A percentile compares a stretch with the other conserved stretches of the same genome.
Evolutionary conservation across 1,284 basidiomycete genomes (phyloP).

Genomic region (Veloboletus limbatus): DNA sequence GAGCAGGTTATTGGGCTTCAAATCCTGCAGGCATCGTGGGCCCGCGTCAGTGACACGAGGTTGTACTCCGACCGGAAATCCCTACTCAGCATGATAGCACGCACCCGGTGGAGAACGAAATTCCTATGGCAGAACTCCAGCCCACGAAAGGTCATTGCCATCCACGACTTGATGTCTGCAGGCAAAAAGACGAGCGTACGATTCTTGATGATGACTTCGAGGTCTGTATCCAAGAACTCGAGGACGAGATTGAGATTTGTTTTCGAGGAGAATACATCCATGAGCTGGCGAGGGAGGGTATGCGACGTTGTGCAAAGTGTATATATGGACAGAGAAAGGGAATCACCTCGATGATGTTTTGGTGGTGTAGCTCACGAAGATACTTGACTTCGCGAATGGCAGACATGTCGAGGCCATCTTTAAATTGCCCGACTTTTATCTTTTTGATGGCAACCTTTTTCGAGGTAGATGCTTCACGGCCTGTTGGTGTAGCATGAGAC

Average conservation of each 20-base stretch:
- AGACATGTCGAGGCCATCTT: conserved; percentile 98
- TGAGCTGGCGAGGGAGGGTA: conserved; percentile 59
- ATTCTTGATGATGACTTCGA: conserved; percentile 97
- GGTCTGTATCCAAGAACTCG: conserved; percentile 96
- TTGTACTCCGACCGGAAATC: neutral
- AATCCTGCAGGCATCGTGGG: conserved; percentile 62
- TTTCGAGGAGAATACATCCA: conserved; percentile 97
- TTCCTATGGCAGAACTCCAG: conserved; percentile 97
- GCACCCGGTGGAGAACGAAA: conserved; percentile 89
- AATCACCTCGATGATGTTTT: conserved; percentile 90
- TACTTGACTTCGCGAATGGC: conserved; percentile 99
- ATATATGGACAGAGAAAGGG: too few relatives aligned
- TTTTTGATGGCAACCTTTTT: conserved; percentile 96
- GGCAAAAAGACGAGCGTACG: conserved; percentile 87
- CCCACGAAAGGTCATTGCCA: conserved; percentile 96
- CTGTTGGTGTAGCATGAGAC: conserved; percentile 37
- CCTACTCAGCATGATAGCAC: conserved; percentile 18
- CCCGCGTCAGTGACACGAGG: conserved; percentile 9
- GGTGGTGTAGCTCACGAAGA: conserved; percentile 89
- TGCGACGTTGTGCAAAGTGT: neutral
- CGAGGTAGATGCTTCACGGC: conserved; percentile 66
- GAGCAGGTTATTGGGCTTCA: conserved; percentile 98
- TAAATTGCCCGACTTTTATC: conserved; percentile 95
- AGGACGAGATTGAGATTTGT: conserved; percentile 96
- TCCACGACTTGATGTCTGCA: conserved; percentile 98